Percentiles rank a stretch among this genome's conserved stretches.
Evolutionary conservation across 345 rosid genomes (phyloP).

Genomic region (Fremontodendron californicum): DNA sequence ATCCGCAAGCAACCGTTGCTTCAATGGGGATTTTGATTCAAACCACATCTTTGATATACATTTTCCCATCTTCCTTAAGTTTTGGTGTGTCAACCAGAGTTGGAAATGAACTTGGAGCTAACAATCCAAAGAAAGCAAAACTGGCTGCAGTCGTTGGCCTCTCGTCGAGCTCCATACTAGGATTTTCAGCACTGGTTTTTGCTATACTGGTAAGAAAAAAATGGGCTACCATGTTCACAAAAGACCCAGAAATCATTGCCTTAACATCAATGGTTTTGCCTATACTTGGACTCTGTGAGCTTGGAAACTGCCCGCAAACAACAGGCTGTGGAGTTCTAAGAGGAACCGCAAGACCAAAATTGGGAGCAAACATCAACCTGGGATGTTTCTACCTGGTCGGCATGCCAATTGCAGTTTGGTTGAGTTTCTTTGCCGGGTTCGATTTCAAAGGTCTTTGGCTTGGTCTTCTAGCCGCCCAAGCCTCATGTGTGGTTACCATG

Average conservation of each 20-base stretch:
- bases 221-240: constrained; percentile 74
- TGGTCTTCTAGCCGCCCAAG: constrained; percentile 80
- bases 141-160: constrained; percentile 54
- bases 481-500: constrained; percentile 61
- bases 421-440: constrained; percentile 47
- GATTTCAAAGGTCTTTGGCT: constrained; percentile 81
- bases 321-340: constrained; percentile 75
- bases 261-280: constrained; percentile 69
- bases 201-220: constrained; percentile 45
- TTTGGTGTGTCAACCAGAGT: constrained; percentile 72
- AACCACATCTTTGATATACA: constrained; percentile 73
- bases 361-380: constrained; percentile 78
- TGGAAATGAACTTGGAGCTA: constrained; percentile 72
- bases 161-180: constrained; percentile 47
- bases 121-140: constrained; percentile 52
- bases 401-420: constrained; percentile 73
- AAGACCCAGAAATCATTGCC: constrained; percentile 51
- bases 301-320: constrained; percentile 87
- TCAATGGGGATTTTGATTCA: constrained; percentile 89
- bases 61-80: constrained; percentile 80
- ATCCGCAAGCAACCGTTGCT: constrained; percentile 74
- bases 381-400: constrained; percentile 77
- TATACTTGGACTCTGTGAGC: constrained; percentile 75
- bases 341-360: constrained; percentile 76
- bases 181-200: constrained; percentile 49